phyloP scores from a whole-genome alignment of 306 rosid genomes.

The Medicago lupulina region DNA sequence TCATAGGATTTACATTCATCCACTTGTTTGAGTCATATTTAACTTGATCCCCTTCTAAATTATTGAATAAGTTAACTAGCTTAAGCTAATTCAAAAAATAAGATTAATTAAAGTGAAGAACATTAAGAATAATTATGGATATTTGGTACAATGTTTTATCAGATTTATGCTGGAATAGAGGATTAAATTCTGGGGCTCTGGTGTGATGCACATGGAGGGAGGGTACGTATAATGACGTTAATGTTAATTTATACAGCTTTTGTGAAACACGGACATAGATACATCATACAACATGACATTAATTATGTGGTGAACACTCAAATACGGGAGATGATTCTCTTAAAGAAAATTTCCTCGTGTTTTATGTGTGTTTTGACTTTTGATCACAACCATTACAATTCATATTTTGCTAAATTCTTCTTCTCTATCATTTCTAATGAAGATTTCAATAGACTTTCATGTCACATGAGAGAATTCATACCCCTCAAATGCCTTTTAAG shows the following conservation, averaged over 20 bases:
- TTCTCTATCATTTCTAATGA: no score
- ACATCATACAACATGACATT: neutral
- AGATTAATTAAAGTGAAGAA: neutral
- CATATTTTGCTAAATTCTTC: no score
- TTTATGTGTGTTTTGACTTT: no score
- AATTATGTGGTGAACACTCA: neutral
- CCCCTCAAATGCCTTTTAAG: no score
- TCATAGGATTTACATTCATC: no score
- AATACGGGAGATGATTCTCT: no score
- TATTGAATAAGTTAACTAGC: neutral
- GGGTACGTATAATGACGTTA: conserved; percentile 10
- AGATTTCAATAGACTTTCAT: no score
- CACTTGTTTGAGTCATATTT: no score
- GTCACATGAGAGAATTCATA: no score
- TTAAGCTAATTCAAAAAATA: neutral
- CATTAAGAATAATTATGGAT: neutral
- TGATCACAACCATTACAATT: no score
- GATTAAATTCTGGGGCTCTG: conserved; percentile 1
- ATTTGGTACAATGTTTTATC: neutral
- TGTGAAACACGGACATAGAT: neutral
- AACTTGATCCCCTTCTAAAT: no score
- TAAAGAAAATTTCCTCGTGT: no score
- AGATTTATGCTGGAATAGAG: neutral
- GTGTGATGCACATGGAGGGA: conserved; percentile 1
- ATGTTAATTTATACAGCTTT: neutral